phyloP scores from a whole-genome alignment of 352 stramenopile genomes.

The Phytophthora capsici region DNA sequence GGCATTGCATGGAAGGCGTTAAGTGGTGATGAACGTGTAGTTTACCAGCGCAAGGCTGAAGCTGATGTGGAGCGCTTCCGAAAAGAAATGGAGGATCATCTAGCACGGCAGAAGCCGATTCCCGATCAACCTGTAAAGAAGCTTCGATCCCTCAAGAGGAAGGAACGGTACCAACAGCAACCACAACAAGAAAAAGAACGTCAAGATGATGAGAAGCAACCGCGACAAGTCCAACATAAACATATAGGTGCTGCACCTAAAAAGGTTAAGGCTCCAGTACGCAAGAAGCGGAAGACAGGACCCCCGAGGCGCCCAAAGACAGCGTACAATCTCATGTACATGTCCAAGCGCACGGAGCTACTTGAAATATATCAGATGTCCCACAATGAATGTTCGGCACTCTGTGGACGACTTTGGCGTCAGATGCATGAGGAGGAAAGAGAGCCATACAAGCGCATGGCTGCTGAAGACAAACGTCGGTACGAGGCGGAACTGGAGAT shows the following conservation, averaged over 20 bases:
- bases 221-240: background rate
- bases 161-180: background rate
- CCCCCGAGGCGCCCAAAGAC: conserved; percentile 48
- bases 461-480: conserved; percentile 53
- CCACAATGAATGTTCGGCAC: conserved; percentile 68
- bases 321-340: conserved; percentile 72
- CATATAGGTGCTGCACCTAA: background rate
- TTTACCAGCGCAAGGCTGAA: conserved; percentile 48
- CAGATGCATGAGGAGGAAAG: conserved; percentile 59
- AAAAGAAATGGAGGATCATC: conserved; percentile 53
- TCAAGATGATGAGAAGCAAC: background rate
- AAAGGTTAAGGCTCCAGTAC: conserved; percentile 5
- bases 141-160: conserved; percentile 12
- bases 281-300: conserved; percentile 37
- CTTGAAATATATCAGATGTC: conserved; percentile 63
- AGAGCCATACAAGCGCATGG: conserved; percentile 63
- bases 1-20: conserved; percentile 53
- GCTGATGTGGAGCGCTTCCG: conserved; percentile 55
- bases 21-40: conserved; percentile 31
- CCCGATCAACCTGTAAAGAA: conserved; percentile 1
- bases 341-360: conserved; percentile 60
- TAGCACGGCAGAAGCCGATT: conserved; percentile 4
- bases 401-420: conserved; percentile 66
- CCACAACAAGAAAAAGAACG: background rate
- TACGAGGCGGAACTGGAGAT: conserved; percentile 49